A percentile compares a stretch with the other conserved stretches of the same genome.
Conservation (phyloP, 495 filamentous ascomycete genomes). For the Cryomyces minteri region DNA sequence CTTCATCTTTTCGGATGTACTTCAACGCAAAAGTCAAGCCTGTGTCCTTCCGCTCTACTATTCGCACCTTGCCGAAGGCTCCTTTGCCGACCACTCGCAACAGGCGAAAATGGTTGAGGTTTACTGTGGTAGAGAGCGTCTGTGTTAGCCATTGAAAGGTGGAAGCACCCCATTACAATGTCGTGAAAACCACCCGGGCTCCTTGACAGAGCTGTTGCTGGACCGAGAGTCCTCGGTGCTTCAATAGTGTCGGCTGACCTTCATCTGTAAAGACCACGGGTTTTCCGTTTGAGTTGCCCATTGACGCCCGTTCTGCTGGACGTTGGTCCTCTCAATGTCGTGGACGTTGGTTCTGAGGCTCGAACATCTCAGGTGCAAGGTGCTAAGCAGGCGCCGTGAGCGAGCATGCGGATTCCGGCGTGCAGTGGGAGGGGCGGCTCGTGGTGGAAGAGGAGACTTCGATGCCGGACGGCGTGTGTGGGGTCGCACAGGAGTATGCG, state of each 20-base stretch:
- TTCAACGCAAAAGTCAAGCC: slow-evolving; percentile 87
- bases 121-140: slow-evolving; percentile 35
- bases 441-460: too few relatives aligned
- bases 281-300: slow-evolving; percentile 93
- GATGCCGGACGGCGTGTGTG: too few relatives aligned
- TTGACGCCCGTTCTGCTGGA: slow-evolving; percentile 15
- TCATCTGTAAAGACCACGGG: slow-evolving; percentile 83
- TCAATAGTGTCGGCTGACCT: slow-evolving; percentile 36
- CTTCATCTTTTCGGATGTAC: slow-evolving; percentile 98
- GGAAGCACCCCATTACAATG: too few relatives aligned
- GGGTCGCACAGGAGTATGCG: too few relatives aligned
- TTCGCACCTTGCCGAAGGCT: slow-evolving; percentile 95
- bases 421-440: too few relatives aligned
- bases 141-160: not conserved
- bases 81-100: slow-evolving; percentile 92
- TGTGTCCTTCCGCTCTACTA: slow-evolving; percentile 94
- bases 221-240: too few relatives aligned
- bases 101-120: slow-evolving; percentile 92
- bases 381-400: too few relatives aligned
- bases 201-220: too few relatives aligned
- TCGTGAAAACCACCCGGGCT: too few relatives aligned
- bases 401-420: too few relatives aligned
- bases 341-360: not conserved
- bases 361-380: too few relatives aligned
- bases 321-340: not conserved